phyloP scores from a whole-genome alignment of 495 filamentous ascomycete genomes.

The Sporormia fimetaria region DNA sequence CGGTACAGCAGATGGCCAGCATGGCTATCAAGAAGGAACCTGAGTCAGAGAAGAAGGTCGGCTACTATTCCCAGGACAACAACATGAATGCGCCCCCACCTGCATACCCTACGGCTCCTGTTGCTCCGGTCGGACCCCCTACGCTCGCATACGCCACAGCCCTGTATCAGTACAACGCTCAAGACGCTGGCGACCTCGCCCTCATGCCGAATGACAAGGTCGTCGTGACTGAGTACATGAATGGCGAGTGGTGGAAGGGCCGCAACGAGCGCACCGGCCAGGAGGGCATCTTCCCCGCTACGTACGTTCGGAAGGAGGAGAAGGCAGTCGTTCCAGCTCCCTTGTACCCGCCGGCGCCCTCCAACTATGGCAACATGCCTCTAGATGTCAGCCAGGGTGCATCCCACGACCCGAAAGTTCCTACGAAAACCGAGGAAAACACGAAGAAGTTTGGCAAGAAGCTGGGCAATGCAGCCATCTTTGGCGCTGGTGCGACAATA shows the following conservation, averaged over 20 bases:
- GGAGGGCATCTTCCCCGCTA: constrained; percentile 84
- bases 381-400: constrained; percentile 30
- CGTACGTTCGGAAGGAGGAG: constrained; percentile 55
- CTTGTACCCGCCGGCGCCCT: constrained; percentile 24
- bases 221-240: constrained; percentile 78
- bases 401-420: constrained; percentile 27
- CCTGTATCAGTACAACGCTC: constrained; percentile 68
- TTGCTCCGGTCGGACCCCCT: constrained; percentile 42
- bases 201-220: constrained; percentile 67
- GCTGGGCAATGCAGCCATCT: constrained; percentile 50
- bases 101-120: constrained; percentile 39
- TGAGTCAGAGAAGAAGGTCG: constrained; percentile 39
- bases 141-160: constrained; percentile 64
- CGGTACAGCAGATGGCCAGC: constrained; percentile 32
- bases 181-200: constrained; percentile 66
- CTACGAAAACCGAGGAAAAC: constrained; percentile 41
- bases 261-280: constrained; percentile 63
- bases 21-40: constrained; percentile 37
- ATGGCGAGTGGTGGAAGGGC: constrained; percentile 93
- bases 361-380: constrained; percentile 40
- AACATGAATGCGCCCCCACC: constrained; percentile 42
- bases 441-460: constrained; percentile 73
- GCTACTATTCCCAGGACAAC: constrained; percentile 38
- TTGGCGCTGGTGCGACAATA: constrained; percentile 66
- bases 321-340: constrained; percentile 20